phyloP scores from a whole-genome alignment of 73 alveolate genomes.

The Blepharisma stoltei region DNA sequence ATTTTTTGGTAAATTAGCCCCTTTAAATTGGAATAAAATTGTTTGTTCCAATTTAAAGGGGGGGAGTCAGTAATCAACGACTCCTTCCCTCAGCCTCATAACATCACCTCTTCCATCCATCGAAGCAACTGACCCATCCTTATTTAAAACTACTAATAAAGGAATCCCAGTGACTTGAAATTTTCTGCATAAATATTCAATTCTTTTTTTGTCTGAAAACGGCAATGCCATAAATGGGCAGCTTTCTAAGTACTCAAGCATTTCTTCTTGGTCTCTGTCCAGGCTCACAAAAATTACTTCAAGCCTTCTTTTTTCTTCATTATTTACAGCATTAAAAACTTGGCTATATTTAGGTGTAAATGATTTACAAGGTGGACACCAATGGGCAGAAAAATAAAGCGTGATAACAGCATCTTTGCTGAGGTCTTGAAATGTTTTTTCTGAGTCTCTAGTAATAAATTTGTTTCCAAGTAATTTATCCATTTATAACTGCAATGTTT shows the following conservation, averaged over 20 bases:
- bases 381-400: constrained; percentile 85
- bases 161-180: constrained; percentile 86
- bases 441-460: no score
- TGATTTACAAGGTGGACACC: constrained; percentile 91
- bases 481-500: no score
- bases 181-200: constrained; percentile 56
- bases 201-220: constrained; percentile 62
- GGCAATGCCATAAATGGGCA: constrained; percentile 75
- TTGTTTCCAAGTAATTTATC: no score
- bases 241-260: constrained; percentile 21
- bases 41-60: no score
- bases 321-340: constrained; percentile 61
- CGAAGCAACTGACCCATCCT: constrained; percentile 48
- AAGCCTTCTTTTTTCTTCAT: constrained; percentile 35
- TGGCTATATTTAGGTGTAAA: constrained; percentile 75
- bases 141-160: constrained; percentile 47
- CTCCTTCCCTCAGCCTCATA: constrained; percentile 44
- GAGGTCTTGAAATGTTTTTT: no score
- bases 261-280: constrained; percentile 34
- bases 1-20: no score
- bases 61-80: constrained; percentile 48
- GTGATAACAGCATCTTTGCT: constrained; percentile 29
- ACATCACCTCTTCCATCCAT: constrained; percentile 53
- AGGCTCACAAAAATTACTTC: constrained; percentile 32
- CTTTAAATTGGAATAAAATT: no score